Evolutionary conservation across 192 early-diverging fungal species (phyloP).

Genomic region (Mortierella hygrophila): DNA sequence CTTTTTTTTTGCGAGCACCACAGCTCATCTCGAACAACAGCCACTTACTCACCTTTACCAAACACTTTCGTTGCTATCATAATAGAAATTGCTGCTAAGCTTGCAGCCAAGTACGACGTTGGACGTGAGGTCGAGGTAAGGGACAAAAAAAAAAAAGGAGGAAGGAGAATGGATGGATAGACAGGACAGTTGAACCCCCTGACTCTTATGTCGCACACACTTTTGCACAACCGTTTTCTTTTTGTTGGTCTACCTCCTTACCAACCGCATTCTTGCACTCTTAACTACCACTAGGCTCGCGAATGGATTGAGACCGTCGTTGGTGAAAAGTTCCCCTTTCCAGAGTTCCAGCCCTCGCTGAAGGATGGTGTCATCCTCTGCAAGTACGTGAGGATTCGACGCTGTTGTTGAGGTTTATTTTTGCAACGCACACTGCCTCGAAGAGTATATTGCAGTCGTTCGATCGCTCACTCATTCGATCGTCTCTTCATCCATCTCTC

Average conservation of each 20-base stretch:
- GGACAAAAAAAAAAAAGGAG: background rate
- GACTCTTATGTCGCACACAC: background rate
- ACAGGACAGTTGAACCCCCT: background rate
- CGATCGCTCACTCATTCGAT: background rate
- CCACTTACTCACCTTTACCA: background rate
- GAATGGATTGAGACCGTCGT: conserved; percentile 77
- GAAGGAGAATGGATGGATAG: background rate
- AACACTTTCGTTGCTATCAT: background rate
- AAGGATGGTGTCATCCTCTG: conserved; percentile 83
- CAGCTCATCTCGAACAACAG: background rate
- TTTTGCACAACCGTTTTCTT: background rate
- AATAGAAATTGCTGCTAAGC: conserved; percentile 56
- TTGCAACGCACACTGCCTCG: background rate
- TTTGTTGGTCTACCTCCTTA: background rate
- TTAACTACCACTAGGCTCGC: conserved; percentile 62
- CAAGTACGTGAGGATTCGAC: conserved; percentile 65
- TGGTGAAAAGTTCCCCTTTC: conserved; percentile 65
- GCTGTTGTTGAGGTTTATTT: background rate
- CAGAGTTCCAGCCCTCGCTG: conserved; percentile 74
- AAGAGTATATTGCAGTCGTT: background rate
- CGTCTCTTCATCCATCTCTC: background rate
- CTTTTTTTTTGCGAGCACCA: background rate
- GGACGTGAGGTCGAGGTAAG: conserved; percentile 45
- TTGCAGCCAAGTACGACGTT: conserved; percentile 55
- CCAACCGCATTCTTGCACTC: background rate